Evolutionary conservation across 202 grass and related monocot genomes (phyloP).

Genomic region (Schoenoplectus triqueter): DNA sequence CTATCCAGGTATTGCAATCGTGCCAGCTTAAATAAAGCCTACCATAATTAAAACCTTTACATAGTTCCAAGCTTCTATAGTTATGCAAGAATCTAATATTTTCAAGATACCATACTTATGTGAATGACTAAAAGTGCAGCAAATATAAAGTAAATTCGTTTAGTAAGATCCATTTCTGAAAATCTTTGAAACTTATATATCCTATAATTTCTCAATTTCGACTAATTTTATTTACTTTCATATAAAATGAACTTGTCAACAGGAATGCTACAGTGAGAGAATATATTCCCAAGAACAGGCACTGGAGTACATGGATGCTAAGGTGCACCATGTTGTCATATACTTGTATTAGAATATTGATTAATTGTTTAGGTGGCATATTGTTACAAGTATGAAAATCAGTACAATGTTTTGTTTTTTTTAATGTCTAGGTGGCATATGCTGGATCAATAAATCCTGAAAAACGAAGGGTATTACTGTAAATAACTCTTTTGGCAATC

Average conservation of each 20-base stretch:
- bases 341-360: slow-evolving; percentile 26
- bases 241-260: slow-evolving; percentile 35
- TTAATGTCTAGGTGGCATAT: slow-evolving; percentile 60
- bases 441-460: slow-evolving; percentile 47
- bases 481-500: slow-evolving; percentile 26
- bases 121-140: background rate
- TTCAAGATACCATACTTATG: background rate
- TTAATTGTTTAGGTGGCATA: background rate
- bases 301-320: slow-evolving; percentile 83
- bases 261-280: slow-evolving; percentile 95
- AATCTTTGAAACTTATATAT: slow-evolving; percentile 32
- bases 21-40: background rate
- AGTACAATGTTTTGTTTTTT: background rate
- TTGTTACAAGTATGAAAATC: background rate
- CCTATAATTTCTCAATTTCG: background rate
- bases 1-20: slow-evolving; percentile 67
- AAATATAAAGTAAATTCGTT: slow-evolving; percentile 33
- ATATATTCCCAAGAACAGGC: slow-evolving; percentile 92
- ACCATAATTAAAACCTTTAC: background rate
- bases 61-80: background rate
- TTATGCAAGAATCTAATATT: background rate
- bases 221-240: slow-evolving; percentile 22
- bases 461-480: slow-evolving; percentile 66
- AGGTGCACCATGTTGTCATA: slow-evolving; percentile 46
- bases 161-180: slow-evolving; percentile 8